A percentile compares a stretch with the other conserved stretches of the same genome.
Conservation (phyloP, 2,329 filamentous ascomycete genomes). For the Ceratocystis variospora region DNA sequence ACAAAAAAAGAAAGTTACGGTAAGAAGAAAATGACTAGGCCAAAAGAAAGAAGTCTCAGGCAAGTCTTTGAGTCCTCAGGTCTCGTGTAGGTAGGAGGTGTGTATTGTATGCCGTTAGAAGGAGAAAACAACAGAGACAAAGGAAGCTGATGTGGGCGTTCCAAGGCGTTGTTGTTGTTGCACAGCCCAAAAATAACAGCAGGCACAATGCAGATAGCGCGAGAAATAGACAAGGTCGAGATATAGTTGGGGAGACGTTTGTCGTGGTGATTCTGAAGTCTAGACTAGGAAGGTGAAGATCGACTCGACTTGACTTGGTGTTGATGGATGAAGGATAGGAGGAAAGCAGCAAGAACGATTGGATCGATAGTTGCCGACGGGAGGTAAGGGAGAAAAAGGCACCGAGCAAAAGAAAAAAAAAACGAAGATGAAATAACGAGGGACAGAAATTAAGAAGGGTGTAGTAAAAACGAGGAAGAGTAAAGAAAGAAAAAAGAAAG, state of each 20-base stretch:
- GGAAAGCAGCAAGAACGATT: background rate
- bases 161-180: background rate
- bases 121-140: background rate
- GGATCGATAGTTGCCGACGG: background rate
- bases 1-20: background rate
- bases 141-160: background rate
- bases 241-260: background rate
- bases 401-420: background rate
- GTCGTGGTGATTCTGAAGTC: background rate
- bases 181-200: background rate
- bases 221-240: background rate
- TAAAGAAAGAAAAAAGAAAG: constrained; percentile 3
- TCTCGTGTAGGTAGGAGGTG: background rate
- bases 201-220: background rate
- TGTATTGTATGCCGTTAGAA: background rate
- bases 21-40: background rate
- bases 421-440: background rate
- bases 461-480: background rate
- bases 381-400: background rate
- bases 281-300: background rate
- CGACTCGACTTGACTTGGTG: background rate
- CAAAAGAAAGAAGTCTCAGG: background rate
- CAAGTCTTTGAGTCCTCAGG: background rate
- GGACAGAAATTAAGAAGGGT: background rate
- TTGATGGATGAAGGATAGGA: background rate